Evolutionary conservation across 23 red algal genomes (phyloP).

Genomic region (Pyropia yezoensis): DNA sequence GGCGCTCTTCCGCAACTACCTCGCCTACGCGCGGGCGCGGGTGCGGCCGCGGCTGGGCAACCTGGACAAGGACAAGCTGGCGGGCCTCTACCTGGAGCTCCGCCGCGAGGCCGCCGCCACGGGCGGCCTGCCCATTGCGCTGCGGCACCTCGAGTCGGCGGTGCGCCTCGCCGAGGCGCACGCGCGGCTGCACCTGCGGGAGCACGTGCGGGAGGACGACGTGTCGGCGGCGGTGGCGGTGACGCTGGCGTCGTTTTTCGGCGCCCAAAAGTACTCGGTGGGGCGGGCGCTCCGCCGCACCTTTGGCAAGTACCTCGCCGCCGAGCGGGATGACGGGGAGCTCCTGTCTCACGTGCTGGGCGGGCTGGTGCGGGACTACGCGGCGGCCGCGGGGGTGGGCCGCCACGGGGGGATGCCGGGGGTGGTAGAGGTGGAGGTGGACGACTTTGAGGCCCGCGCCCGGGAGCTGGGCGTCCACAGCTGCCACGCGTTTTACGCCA

Average conservation of each 20-base stretch:
- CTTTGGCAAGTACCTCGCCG: slow-evolving; percentile 82
- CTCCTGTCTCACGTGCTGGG: slow-evolving; percentile 77
- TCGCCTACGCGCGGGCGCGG: slow-evolving; percentile 60
- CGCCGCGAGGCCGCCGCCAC: slow-evolving; percentile 74
- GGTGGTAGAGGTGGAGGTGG: slow-evolving; percentile 69
- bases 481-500: slow-evolving; percentile 56
- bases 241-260: slow-evolving; percentile 95
- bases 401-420: background rate
- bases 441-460: slow-evolving; percentile 87
- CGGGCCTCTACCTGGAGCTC: slow-evolving; percentile 83
- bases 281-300: slow-evolving; percentile 69
- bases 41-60: slow-evolving; percentile 72
- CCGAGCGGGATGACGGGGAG: slow-evolving; percentile 69
- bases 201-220: slow-evolving; percentile 89
- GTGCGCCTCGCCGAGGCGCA: slow-evolving; percentile 86
- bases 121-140: slow-evolving; percentile 92
- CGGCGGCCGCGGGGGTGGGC: slow-evolving; percentile 6
- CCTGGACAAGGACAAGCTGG: slow-evolving; percentile 92
- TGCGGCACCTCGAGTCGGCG: slow-evolving; percentile 97
- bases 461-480: slow-evolving; percentile 67
- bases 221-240: slow-evolving; percentile 87
- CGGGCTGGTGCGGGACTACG: slow-evolving; percentile 85
- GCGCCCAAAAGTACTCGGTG: slow-evolving; percentile 91
- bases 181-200: slow-evolving; percentile 81
- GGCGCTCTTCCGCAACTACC: slow-evolving; percentile 81